Conservation (phyloP, 1,284 basidiomycete genomes). For the Sporisorium exsertum region DNA sequence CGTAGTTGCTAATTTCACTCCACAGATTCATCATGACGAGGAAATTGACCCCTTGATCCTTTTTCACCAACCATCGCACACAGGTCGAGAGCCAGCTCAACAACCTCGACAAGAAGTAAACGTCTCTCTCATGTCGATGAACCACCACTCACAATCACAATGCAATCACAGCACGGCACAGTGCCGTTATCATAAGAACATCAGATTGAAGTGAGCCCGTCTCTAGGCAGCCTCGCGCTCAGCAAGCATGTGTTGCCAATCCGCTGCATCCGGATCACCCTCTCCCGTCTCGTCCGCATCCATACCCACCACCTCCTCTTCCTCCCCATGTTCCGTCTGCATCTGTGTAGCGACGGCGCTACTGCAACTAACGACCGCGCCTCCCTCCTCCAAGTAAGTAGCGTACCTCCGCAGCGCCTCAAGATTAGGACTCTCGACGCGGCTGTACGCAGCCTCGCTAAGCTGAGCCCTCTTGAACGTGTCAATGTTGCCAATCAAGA, state of each 20-base stretch:
- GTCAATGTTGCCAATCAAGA: constrained; percentile 84
- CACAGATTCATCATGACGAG: not conserved
- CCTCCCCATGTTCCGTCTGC: constrained; percentile 3
- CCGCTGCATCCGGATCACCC: constrained; percentile 24
- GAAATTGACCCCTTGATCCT: not conserved
- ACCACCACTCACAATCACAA: constrained; percentile 15
- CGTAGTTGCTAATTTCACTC: constrained; percentile 4
- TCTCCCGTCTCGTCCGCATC: constrained; percentile 23
- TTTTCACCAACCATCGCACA: not conserved
- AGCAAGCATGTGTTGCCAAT: constrained; percentile 33
- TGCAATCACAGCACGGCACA: not conserved
- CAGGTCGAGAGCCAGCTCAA: constrained; percentile 54
- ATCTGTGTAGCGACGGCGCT: constrained; percentile 4
- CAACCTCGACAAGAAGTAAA: constrained; percentile 57
- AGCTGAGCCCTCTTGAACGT: constrained; percentile 73
- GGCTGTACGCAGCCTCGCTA: constrained; percentile 49
- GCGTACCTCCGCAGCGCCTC: constrained; percentile 41
- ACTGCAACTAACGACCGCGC: constrained; percentile 5
- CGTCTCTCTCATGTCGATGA: not conserved
- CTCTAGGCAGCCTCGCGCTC: constrained; percentile 34
- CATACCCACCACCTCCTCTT: constrained; percentile 11
- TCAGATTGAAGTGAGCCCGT: not conserved
- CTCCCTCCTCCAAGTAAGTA: constrained; percentile 31
- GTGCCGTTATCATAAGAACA: constrained; percentile 9
- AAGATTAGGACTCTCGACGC: constrained; percentile 45